A percentile compares a stretch with the other conserved stretches of the same genome.
These are phyloP conservation scores for Cyclospora cayetanensis DNA, from an alignment of 169 alveolate genomes.

Conservation along the genomic window DNA sequence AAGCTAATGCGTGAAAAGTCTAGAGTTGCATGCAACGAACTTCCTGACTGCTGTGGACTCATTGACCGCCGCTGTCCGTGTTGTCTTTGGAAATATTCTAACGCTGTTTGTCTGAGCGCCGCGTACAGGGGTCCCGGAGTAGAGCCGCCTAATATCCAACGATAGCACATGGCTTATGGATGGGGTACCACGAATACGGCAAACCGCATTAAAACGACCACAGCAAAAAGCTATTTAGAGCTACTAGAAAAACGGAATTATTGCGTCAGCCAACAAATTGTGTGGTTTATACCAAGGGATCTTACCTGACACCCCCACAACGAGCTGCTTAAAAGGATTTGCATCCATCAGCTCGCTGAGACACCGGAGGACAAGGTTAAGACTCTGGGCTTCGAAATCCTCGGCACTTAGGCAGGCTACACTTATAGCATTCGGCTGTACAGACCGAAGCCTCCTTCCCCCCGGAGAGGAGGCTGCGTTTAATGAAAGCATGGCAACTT, in stretches of 20 bases:
- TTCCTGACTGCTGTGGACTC: neutral
- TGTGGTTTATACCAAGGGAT: too few species aligned
- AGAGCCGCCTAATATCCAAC: conserved; percentile 53
- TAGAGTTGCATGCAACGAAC: neutral
- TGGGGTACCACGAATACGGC: neutral
- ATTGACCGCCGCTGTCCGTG: neutral
- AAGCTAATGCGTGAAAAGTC: conserved; percentile 69
- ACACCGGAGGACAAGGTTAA: conserved; percentile 53
- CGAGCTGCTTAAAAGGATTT: conserved; percentile 36
- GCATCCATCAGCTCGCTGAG: conserved; percentile 20
- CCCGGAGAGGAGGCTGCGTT: conserved; percentile 14
- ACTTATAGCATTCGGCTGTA: conserved; percentile 29
- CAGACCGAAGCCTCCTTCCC: conserved; percentile 28
- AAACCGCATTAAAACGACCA: too few species aligned
- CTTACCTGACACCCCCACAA: conserved; percentile 61
- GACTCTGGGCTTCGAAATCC: conserved; percentile 55
- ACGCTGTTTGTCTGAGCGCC: conserved; percentile 61
- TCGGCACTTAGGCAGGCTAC: conserved; percentile 53
- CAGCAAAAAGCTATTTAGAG: too few species aligned
- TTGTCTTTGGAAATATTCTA: neutral
- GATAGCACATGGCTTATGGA: too few species aligned
- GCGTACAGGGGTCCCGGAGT: conserved; percentile 69
- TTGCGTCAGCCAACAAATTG: too few species aligned
- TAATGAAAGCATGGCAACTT: neutral
- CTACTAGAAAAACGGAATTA: too few species aligned